A percentile compares a stretch with the other conserved stretches of the same genome.
These are phyloP conservation scores for Penicillium angulare DNA, from an alignment of 495 filamentous ascomycete genomes.

Conservation along the genomic window DNA sequence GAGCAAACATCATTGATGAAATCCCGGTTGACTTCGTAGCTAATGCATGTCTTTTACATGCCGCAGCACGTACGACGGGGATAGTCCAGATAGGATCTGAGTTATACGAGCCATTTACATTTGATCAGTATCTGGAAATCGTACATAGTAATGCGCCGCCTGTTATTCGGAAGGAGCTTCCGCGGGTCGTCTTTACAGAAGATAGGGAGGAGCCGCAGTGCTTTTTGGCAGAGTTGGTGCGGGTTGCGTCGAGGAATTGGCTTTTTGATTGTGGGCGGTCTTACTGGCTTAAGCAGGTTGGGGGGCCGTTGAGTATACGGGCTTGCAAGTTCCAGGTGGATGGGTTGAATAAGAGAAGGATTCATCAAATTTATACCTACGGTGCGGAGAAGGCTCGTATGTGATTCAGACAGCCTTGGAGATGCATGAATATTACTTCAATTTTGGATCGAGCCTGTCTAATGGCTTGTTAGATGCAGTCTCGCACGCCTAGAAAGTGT, in stretches of 20 bases:
- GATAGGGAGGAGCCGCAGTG: slow-evolving; percentile 27
- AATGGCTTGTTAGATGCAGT: no score
- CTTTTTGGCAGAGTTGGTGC: slow-evolving; percentile 35
- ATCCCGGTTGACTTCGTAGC: slow-evolving; percentile 42
- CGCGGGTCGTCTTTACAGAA: slow-evolving; percentile 29
- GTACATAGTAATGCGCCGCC: slow-evolving; percentile 19
- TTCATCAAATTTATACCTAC: slow-evolving; percentile 18
- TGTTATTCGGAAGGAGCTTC: slow-evolving; percentile 20
- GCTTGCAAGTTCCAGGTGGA: slow-evolving; percentile 29
- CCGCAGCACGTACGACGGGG: slow-evolving; percentile 31
- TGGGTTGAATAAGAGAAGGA: slow-evolving; percentile 21
- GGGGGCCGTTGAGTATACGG: slow-evolving; percentile 31
- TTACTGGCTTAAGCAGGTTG: slow-evolving; percentile 35
- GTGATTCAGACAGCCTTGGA: background rate
- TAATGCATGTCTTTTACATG: slow-evolving; percentile 38
- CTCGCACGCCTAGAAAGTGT: no score
- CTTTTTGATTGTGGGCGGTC: slow-evolving; percentile 37
- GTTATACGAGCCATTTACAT: slow-evolving; percentile 30
- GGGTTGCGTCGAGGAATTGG: slow-evolving; percentile 36
- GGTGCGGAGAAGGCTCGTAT: slow-evolving; percentile 17
- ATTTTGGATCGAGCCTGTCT: background rate
- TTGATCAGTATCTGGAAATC: slow-evolving; percentile 28
- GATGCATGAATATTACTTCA: background rate
- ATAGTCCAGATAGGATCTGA: slow-evolving; percentile 35
- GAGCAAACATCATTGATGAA: slow-evolving; percentile 38